A percentile compares a stretch with the other conserved stretches of the same genome.
phyloP scores from a whole-genome alignment of 179 eudicot genomes.

The Amaranthus tricolor region DNA sequence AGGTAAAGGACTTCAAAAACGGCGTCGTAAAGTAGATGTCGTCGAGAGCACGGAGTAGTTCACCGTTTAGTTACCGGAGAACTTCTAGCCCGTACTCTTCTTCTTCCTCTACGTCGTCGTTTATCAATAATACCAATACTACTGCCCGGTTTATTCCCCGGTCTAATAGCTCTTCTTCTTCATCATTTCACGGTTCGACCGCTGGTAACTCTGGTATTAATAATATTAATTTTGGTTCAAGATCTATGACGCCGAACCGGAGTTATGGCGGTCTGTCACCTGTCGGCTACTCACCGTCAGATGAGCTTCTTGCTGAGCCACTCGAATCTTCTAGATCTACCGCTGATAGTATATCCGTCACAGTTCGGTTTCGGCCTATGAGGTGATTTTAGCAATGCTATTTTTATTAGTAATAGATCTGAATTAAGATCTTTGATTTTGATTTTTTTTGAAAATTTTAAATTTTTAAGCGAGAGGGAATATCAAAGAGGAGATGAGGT shows the following conservation, averaged over 20 bases:
- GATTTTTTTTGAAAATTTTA: neutral
- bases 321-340: slow-evolving; percentile 54
- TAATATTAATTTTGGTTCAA: slow-evolving; percentile 33
- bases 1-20: neutral
- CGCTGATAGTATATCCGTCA: slow-evolving; percentile 88
- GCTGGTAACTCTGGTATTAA: neutral
- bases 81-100: slow-evolving; percentile 61
- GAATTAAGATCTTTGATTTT: slow-evolving; percentile 11
- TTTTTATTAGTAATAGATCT: slow-evolving; percentile 31
- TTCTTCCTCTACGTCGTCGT: slow-evolving; percentile 67
- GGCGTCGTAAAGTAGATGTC: slow-evolving; percentile 41
- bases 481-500: slow-evolving; percentile 76
- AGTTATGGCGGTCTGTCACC: slow-evolving; percentile 37
- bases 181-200: slow-evolving; percentile 20
- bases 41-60: slow-evolving; percentile 75
- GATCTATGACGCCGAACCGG: slow-evolving; percentile 59
- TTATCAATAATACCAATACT: slow-evolving; percentile 47
- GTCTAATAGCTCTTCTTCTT: slow-evolving; percentile 30
- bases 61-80: slow-evolving; percentile 61
- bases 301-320: slow-evolving; percentile 57
- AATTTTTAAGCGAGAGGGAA: slow-evolving; percentile 66
- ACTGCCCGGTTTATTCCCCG: slow-evolving; percentile 55
- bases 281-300: slow-evolving; percentile 41
- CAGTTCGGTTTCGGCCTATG: slow-evolving; percentile 90
- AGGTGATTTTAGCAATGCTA: slow-evolving; percentile 35